Evolutionary conservation across 2,329 filamentous ascomycete species (phyloP).

Genomic region (Helicocarpus griseus): DNA sequence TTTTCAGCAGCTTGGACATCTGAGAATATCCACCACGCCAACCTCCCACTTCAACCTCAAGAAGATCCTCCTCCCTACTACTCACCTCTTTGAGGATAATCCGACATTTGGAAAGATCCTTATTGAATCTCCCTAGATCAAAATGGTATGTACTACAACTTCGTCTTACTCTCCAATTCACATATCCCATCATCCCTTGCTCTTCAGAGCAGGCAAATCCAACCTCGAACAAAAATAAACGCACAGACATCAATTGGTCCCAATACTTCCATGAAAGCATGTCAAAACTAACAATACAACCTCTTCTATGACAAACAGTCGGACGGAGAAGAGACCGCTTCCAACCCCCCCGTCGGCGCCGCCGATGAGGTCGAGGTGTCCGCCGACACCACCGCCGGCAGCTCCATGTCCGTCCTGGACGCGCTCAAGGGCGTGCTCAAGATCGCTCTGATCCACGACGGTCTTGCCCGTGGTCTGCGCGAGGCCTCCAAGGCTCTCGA

Average conservation of each 20-base stretch:
- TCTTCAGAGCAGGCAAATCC: background rate
- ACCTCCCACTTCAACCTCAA: background rate
- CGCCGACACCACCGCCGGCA: conserved; percentile 70
- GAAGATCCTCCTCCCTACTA: background rate
- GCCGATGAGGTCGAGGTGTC: conserved; percentile 91
- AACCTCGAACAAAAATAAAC: background rate
- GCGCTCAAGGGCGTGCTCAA: conserved; percentile 98
- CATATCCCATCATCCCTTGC: background rate
- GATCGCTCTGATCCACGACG: conserved; percentile 98
- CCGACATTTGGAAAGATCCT: conserved; percentile 34
- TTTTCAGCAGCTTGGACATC: background rate
- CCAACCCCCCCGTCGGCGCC: conserved; percentile 54
- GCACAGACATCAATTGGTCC: background rate
- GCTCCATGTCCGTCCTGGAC: conserved; percentile 90
- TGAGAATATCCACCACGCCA: background rate
- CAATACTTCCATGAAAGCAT: background rate
- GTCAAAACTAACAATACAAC: background rate
- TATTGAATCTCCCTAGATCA: conserved; percentile 23
- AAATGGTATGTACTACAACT: conserved; percentile 34
- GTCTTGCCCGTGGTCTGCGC: conserved; percentile 93
- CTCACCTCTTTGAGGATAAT: conserved; percentile 44
- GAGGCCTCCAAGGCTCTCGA: conserved; percentile 99
- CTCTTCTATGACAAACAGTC: conserved; percentile 44
- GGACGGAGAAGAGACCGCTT: conserved; percentile 99
- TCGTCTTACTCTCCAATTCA: background rate